Percentiles rank a stretch among this genome's conserved stretches.
These are phyloP conservation scores for Teunomyces lycoperdinae DNA, from an alignment of 805 yeast genomes.

Conservation along the genomic window DNA sequence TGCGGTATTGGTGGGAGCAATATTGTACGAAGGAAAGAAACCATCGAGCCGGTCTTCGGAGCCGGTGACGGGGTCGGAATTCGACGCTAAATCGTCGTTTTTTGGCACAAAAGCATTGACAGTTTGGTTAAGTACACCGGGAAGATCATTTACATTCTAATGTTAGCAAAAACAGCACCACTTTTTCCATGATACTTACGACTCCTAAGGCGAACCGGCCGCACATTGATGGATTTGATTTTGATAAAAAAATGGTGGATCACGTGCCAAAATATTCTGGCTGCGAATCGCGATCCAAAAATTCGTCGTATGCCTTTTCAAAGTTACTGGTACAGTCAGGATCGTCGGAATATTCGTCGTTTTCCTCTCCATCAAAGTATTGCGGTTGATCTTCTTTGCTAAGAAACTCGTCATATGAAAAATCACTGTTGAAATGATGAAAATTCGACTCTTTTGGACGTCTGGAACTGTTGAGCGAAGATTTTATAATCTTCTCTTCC, in stretches of 20 bases:
- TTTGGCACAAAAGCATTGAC: conserved; percentile 6
- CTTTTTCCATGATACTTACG: conserved; percentile 22
- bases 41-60: conserved; percentile 7
- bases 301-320: conserved; percentile 36
- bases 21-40: conserved; percentile 47
- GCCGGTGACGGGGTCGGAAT: neutral
- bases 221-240: conserved; percentile 43
- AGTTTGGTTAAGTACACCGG: conserved; percentile 23
- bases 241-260: neutral
- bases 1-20: conserved; percentile 60
- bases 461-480: no score
- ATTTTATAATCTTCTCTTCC: no score
- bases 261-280: conserved; percentile 16
- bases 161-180: conserved; percentile 3
- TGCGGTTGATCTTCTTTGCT: conserved; percentile 38
- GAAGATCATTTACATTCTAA: conserved; percentile 26
- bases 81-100: no score
- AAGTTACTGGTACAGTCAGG: conserved; percentile 31
- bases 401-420: conserved; percentile 13
- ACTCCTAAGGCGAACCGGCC: conserved; percentile 56
- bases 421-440: neutral
- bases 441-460: no score
- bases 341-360: conserved; percentile 30
- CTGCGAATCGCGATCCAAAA: conserved; percentile 21
- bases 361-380: conserved; percentile 24